Percentiles rank a stretch among this genome's conserved stretches.
Evolutionary conservation across 2,329 filamentous ascomycete genomes (phyloP).

Genomic region (Pseudopithomyces chartarum): DNA sequence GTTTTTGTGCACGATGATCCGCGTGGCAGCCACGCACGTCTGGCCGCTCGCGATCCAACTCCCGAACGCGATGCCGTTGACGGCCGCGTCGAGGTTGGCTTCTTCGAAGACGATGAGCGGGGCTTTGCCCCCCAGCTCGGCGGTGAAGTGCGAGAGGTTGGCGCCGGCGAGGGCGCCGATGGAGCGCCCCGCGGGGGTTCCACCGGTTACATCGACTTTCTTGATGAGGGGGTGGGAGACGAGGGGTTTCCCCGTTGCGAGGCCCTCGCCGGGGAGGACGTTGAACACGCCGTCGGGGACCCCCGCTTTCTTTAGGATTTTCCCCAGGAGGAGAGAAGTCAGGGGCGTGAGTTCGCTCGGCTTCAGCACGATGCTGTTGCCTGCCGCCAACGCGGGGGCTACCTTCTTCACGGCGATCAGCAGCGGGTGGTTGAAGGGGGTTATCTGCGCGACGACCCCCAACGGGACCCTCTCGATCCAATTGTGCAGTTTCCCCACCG

Average conservation of each 20-base stretch:
- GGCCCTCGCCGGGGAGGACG: constrained; percentile 40
- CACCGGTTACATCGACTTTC: constrained; percentile 47
- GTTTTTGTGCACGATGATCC: constrained; percentile 56
- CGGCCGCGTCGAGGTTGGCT: constrained; percentile 42
- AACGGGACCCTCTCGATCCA: constrained; percentile 48
- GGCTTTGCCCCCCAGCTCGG: constrained; percentile 45
- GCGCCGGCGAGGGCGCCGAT: constrained; percentile 43
- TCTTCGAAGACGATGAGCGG: constrained; percentile 45
- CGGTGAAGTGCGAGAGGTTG: constrained; percentile 44
- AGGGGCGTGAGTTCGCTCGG: constrained; percentile 46
- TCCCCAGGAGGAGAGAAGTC: constrained; percentile 42
- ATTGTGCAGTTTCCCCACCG: constrained; percentile 58
- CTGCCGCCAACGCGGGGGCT: constrained; percentile 43
- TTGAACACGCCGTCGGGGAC: constrained; percentile 45
- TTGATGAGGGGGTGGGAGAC: constrained; percentile 42
- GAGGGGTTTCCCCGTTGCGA: constrained; percentile 42
- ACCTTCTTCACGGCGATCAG: constrained; percentile 49
- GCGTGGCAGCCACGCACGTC: constrained; percentile 61
- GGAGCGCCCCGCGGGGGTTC: constrained; percentile 42
- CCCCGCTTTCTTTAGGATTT: constrained; percentile 44
- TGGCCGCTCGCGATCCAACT: constrained; percentile 60
- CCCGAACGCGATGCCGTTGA: constrained; percentile 47
- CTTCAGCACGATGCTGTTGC: constrained; percentile 44
- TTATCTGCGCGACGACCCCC: constrained; percentile 46
- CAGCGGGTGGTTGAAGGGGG: constrained; percentile 48